phyloP scores from a whole-genome alignment of 164 flowering plant species.

The Sextonia rubra region DNA sequence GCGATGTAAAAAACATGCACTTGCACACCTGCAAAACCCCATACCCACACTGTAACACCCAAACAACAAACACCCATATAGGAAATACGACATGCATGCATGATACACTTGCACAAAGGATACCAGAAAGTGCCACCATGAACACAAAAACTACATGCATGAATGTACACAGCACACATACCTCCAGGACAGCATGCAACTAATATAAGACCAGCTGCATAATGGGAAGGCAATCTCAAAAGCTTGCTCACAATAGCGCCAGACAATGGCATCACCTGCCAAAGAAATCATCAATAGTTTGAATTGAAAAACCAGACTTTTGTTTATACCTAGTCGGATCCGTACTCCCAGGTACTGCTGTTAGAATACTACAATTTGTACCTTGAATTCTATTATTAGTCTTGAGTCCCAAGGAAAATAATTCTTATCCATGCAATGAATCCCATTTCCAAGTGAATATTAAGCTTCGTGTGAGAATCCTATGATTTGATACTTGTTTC shows the following conservation, averaged over 20 bases:
- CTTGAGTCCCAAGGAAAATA: no score
- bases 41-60: neutral
- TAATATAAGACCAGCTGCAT: slow-evolving; percentile 90
- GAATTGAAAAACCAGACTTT: neutral
- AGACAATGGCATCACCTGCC: slow-evolving; percentile 88
- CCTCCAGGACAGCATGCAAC: slow-evolving; percentile 97
- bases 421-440: no score
- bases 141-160: neutral
- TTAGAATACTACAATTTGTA: neutral
- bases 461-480: no score
- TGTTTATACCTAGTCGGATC: neutral
- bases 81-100: neutral
- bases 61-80: neutral
- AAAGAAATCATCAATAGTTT: slow-evolving; percentile 7
- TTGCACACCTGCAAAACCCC: neutral
- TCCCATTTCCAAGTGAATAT: neutral
- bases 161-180: slow-evolving; percentile 15
- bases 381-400: neutral
- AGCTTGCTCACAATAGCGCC: slow-evolving; percentile 78
- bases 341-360: neutral
- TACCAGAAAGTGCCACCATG: neutral
- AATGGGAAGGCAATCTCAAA: slow-evolving; percentile 68
- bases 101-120: neutral
- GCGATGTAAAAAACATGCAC: neutral
- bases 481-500: no score